Conservation (phyloP, 2,329 filamentous ascomycete genomes). For the Stemphylium beticola region DNA sequence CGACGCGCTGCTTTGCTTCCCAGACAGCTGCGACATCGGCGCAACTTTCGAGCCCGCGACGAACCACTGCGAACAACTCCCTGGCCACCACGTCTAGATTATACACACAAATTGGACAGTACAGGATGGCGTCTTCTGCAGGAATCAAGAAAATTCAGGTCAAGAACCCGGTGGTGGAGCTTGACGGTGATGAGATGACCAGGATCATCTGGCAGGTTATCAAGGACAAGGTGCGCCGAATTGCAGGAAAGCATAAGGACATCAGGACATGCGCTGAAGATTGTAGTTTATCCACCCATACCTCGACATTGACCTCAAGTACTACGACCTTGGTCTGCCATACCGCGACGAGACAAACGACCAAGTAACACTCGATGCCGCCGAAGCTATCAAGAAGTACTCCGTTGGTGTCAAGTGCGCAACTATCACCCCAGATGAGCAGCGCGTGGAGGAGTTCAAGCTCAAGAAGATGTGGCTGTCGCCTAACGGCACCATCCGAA, state of each 20-base stretch:
- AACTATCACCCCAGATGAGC: conserved; percentile 98
- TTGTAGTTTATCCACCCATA: conserved; percentile 87
- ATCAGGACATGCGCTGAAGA: conserved; percentile 7
- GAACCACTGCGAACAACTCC: conserved; percentile 16
- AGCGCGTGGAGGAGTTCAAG: conserved; percentile 95
- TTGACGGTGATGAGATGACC: conserved; percentile 96
- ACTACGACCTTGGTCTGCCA: conserved; percentile 91
- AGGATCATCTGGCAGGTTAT: conserved; percentile 99
- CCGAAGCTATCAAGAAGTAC: conserved; percentile 99
- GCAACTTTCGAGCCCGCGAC: conserved; percentile 24
- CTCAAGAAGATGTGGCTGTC: conserved; percentile 99
- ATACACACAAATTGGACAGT: conserved; percentile 23
- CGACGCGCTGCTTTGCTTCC: conserved; percentile 37
- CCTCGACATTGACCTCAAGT: conserved; percentile 97
- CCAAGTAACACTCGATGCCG: conserved; percentile 92
- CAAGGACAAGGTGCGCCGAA: conserved; percentile 77
- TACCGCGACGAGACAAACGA: conserved; percentile 97
- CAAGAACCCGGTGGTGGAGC: conserved; percentile 97
- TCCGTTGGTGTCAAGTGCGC: conserved; percentile 98
- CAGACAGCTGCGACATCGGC: conserved; percentile 32
- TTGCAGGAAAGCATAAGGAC: not conserved
- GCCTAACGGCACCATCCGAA: conserved; percentile 86
- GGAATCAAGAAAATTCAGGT: conserved; percentile 99
- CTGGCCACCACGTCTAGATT: conserved; percentile 10
- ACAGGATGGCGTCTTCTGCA: conserved; percentile 50